Conservation (phyloP, 495 filamentous ascomycete genomes). For the Talaromyces thailandensis region DNA sequence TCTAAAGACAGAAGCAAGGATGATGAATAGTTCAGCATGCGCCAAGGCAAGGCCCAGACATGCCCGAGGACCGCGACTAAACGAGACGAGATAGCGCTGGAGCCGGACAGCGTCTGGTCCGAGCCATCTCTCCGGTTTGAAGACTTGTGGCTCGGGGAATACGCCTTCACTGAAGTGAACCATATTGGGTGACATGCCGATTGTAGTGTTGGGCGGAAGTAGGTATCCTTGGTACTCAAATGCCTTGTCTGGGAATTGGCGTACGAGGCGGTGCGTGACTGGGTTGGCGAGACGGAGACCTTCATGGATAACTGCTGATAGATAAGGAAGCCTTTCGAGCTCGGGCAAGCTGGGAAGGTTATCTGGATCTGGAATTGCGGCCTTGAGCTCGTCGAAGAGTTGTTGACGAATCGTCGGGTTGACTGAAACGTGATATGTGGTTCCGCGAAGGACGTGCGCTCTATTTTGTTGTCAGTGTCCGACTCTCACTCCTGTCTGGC, state of each 20-base stretch:
- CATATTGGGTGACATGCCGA: slow-evolving; percentile 6
- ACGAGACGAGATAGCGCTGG: slow-evolving; percentile 9
- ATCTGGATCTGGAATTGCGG: slow-evolving; percentile 13
- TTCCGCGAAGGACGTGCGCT: slow-evolving; percentile 9
- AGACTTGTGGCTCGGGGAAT: slow-evolving; percentile 10
- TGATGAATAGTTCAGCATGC: slow-evolving; percentile 28
- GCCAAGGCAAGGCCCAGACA: slow-evolving; percentile 24
- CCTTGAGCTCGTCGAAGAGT: slow-evolving; percentile 16
- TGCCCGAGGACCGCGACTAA: slow-evolving; percentile 5
- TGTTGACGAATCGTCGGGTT: slow-evolving; percentile 13
- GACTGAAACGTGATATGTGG: slow-evolving; percentile 15
- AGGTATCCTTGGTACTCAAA: slow-evolving; percentile 7
- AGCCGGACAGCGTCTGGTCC: not conserved
- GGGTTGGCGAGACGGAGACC: slow-evolving; percentile 26
- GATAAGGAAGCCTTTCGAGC: slow-evolving; percentile 25
- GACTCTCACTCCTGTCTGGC: not conserved
- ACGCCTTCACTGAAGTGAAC: slow-evolving; percentile 8
- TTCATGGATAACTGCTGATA: slow-evolving; percentile 32
- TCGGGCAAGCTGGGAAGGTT: slow-evolving; percentile 8
- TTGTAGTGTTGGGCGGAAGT: not conserved
- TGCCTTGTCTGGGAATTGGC: slow-evolving; percentile 11
- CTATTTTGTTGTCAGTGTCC: slow-evolving; percentile 5
- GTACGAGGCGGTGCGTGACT: slow-evolving; percentile 8
- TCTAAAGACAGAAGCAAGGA: slow-evolving; percentile 28
- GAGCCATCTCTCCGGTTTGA: slow-evolving; percentile 9